Evolutionary conservation across 805 yeast species (phyloP), one percentile per base, ranked within the genome.

Genomic region (Nakazawaea holstii): DNA sequence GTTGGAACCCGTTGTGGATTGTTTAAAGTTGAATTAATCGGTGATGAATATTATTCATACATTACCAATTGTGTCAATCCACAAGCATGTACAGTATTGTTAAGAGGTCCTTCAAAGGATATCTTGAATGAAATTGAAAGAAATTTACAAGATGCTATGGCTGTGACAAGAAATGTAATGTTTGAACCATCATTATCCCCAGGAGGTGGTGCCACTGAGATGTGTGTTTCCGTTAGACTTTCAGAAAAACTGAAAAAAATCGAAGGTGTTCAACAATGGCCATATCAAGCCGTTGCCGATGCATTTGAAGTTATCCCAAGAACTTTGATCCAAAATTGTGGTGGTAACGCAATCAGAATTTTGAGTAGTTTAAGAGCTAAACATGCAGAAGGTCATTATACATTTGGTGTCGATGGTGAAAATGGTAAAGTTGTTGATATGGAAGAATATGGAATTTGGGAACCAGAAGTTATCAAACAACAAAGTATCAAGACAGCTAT

Each of bases 191-290:
- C 91, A 37, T 77, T 94, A 61, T 78, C 96, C 2, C 99, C 99
- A 43, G 99, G 99, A 59, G 99, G 99, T 52, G 99, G 99, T 59
- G 99, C 99, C 45, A 92, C 97, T 28, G 99, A 94, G 71, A 94
- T 94, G 98, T 98, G 98, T 2, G 90, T 94, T 35, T 77, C 92
- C 50, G 97, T 94, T 29, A 80, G 76, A 55, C 75, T 94, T 51
- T 78, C 96, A 14, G 97, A 91, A 64, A 84, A 80, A 69, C 97
- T 98, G 43, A 92, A 90, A 72, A 76, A 82, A 43, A 79, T 94
- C 55, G 97, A 90, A 65, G 99, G 98, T 52, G 85, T 92, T 49
- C 91, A 87, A 50, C 99, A 94, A 70, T 92, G 96, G 96, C 99
- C 99, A 42, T 94, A 94, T 68, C 94, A 88, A 69, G 97, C 98